Conservation (phyloP, 371 early-diverging fungal species). For the Caulochytrium protostelioides region DNA sequence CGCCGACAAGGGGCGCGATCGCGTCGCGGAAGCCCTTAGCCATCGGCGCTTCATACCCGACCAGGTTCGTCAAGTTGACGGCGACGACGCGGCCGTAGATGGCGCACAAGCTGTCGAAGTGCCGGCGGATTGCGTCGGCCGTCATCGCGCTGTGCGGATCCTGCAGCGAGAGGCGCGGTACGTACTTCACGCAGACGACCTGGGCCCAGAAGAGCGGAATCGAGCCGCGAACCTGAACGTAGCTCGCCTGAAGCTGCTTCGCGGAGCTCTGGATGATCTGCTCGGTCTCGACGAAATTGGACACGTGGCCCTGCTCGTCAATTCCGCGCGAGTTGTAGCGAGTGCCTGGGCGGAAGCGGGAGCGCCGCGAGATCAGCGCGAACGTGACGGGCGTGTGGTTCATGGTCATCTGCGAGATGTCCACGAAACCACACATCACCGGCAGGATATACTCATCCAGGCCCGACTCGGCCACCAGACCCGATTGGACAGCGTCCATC, state of each 20-base stretch:
- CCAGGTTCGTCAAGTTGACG: constrained; percentile 75
- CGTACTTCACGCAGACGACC: constrained; percentile 68
- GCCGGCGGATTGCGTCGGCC: constrained; percentile 28
- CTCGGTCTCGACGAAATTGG: constrained; percentile 98
- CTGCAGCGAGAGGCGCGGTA: constrained; percentile 26
- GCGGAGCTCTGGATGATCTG: constrained; percentile 45
- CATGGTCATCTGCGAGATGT: constrained; percentile 26
- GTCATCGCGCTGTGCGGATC: neutral
- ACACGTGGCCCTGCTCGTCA: constrained; percentile 75
- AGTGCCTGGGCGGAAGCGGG: constrained; percentile 25
- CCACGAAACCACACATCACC: constrained; percentile 64
- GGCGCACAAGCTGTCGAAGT: constrained; percentile 43
- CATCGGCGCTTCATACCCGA: constrained; percentile 64
- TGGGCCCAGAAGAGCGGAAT: constrained; percentile 96
- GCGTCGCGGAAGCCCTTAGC: constrained; percentile 39
- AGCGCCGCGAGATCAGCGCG: constrained; percentile 58
- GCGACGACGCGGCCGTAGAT: constrained; percentile 59
- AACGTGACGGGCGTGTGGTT: constrained; percentile 41
- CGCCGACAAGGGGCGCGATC: neutral
- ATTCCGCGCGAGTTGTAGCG: constrained; percentile 90
- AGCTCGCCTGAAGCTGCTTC: constrained; percentile 19
- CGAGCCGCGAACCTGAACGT: constrained; percentile 91
- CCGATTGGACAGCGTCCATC: neutral
- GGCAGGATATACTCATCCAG: constrained; percentile 85
- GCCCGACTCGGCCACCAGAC: too few species aligned